phyloP scores from a whole-genome alignment of 371 early-diverging fungal species.

The Mortierella sp. region DNA sequence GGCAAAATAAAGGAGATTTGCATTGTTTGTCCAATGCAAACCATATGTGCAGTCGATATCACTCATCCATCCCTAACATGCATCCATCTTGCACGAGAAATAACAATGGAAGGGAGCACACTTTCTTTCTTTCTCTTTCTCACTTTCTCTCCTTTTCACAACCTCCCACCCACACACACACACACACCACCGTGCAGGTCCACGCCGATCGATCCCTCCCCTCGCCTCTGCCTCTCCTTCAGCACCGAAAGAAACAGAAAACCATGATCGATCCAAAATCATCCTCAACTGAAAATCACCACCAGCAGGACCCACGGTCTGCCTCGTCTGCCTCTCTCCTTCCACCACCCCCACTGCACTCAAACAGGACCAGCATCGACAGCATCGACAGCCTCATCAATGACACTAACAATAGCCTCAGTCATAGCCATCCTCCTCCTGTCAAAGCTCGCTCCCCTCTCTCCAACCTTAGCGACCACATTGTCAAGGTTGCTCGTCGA shows the following conservation, averaged over 20 bases:
- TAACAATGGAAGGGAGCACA: neutral
- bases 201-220: neutral
- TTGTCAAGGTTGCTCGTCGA: slow-evolving; percentile 43
- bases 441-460: slow-evolving; percentile 38
- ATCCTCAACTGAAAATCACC: slow-evolving; percentile 17
- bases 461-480: slow-evolving; percentile 42
- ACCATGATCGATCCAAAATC: slow-evolving; percentile 38
- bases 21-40: no score
- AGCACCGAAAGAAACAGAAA: neutral
- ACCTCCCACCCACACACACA: neutral
- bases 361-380: slow-evolving; percentile 23
- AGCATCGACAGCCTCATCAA: slow-evolving; percentile 15
- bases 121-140: neutral
- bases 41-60: no score
- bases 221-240: neutral
- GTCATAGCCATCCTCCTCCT: slow-evolving; percentile 12
- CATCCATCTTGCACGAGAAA: no score
- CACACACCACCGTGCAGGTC: neutral
- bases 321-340: slow-evolving; percentile 22
- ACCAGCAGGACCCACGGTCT: slow-evolving; percentile 20
- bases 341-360: neutral
- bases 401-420: slow-evolving; percentile 3
- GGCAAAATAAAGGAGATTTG: no score
- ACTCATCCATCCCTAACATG: no score
- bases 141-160: neutral